Percentiles rank a stretch among this genome's conserved stretches.
Evolutionary conservation across 331 rosid genomes (phyloP).

Genomic region (Malus hybrid): DNA sequence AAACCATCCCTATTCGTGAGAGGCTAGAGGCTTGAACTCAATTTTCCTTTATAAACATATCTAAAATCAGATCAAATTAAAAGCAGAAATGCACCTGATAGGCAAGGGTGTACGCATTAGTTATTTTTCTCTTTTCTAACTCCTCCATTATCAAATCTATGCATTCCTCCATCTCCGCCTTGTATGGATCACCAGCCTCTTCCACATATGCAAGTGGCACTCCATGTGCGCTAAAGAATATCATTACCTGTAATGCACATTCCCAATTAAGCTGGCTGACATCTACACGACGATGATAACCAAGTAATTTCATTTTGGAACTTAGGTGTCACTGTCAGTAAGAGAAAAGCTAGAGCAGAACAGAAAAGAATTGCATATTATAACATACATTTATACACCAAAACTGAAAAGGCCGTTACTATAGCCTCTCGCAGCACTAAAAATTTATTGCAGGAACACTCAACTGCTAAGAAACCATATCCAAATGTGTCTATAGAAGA

Average conservation of each 20-base stretch:
- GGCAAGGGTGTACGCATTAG: slow-evolving; percentile 76
- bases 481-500: background rate
- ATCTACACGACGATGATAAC: slow-evolving; percentile 1
- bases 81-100: slow-evolving; percentile 56
- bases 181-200: slow-evolving; percentile 98
- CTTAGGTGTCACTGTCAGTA: background rate
- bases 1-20: background rate
- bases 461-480: background rate
- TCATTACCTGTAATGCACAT: slow-evolving; percentile 51
- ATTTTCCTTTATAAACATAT: background rate
- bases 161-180: slow-evolving; percentile 98
- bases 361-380: background rate
- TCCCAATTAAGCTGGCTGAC: background rate
- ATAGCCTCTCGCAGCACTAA: background rate
- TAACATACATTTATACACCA: background rate
- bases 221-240: slow-evolving; percentile 96
- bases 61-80: background rate
- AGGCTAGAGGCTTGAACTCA: background rate
- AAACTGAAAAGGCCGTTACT: background rate
- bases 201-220: slow-evolving; percentile 97
- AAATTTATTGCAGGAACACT: background rate
- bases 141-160: slow-evolving; percentile 91
- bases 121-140: slow-evolving; percentile 67
- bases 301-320: background rate
- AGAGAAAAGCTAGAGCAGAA: slow-evolving; percentile 4